Evolutionary conservation across 176 grass and related monocot genomes (phyloP).

Genomic region (Areca catechu): DNA sequence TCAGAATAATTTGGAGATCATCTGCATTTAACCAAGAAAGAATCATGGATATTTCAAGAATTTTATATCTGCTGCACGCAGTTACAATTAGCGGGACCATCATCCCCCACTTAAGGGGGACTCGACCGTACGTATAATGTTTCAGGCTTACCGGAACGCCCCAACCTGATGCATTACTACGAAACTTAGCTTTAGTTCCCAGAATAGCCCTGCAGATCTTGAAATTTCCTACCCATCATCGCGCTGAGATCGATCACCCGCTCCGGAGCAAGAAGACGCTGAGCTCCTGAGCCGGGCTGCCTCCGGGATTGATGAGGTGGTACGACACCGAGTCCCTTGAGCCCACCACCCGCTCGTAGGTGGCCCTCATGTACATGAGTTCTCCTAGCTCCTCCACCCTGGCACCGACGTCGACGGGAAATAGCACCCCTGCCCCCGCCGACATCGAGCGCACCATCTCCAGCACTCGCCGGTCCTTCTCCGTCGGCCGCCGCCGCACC

Average conservation of each 20-base stretch:
- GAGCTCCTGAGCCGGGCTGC: conserved; percentile 43
- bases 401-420: neutral
- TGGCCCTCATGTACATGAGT: conserved; percentile 47
- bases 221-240: too few relatives aligned
- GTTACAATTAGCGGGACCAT: too few relatives aligned
- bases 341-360: conserved; percentile 41
- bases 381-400: neutral
- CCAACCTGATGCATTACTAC: too few relatives aligned
- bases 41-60: too few relatives aligned
- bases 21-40: too few relatives aligned
- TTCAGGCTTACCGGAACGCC: too few relatives aligned
- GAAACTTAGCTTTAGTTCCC: too few relatives aligned
- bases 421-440: conserved; percentile 29
- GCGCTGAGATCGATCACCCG: neutral
- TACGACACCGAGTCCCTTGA: conserved; percentile 48
- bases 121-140: too few relatives aligned
- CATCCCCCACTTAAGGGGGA: too few relatives aligned
- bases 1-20: too few relatives aligned
- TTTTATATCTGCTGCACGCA: too few relatives aligned
- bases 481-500: conserved; percentile 23
- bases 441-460: conserved; percentile 37
- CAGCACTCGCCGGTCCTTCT: conserved; percentile 24
- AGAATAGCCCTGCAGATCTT: too few relatives aligned
- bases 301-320: conserved; percentile 34
- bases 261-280: conserved; percentile 46